Evolutionary conservation across 495 filamentous ascomycete species (phyloP).

Genomic region (Haplographium delicatum): DNA sequence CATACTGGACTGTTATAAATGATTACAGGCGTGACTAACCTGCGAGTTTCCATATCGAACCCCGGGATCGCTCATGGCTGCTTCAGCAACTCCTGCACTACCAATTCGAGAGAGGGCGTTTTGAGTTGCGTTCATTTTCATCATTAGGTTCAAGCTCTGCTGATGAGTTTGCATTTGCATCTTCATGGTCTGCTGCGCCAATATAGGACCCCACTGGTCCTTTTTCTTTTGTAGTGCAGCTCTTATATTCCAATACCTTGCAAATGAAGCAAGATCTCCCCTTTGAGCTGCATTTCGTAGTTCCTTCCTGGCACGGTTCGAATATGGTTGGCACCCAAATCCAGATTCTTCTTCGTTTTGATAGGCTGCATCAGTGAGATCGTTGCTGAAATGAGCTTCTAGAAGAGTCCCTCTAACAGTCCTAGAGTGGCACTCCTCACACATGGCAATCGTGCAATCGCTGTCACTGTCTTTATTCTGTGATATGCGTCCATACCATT

Average conservation of each 20-base stretch:
- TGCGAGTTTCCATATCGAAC: neutral
- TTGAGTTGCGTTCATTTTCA: neutral
- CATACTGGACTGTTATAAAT: neutral
- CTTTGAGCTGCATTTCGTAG: neutral
- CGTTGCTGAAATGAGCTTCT: neutral
- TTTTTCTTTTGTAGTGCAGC: neutral
- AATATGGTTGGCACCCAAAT: conserved; percentile 9
- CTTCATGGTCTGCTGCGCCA: neutral
- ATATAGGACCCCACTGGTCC: neutral
- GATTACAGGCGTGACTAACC: neutral
- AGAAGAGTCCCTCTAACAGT: conserved; percentile 3
- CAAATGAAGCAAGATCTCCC: conserved; percentile 7
- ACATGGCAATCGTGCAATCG: conserved; percentile 18
- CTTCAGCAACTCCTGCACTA: neutral
- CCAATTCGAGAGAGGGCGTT: neutral
- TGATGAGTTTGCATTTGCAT: conserved; percentile 4
- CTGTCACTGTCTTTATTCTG: neutral
- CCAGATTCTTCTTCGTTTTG: neutral
- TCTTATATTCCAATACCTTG: conserved; percentile 13
- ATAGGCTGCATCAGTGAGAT: conserved; percentile 11
- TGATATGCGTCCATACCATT: conserved; percentile 13
- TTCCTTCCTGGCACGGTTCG: neutral
- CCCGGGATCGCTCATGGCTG: neutral
- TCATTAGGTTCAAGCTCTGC: conserved; percentile 2
- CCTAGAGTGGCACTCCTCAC: conserved; percentile 11